phyloP scores from a whole-genome alignment of 257 asterid species.

The Linderniella brevidens region DNA sequence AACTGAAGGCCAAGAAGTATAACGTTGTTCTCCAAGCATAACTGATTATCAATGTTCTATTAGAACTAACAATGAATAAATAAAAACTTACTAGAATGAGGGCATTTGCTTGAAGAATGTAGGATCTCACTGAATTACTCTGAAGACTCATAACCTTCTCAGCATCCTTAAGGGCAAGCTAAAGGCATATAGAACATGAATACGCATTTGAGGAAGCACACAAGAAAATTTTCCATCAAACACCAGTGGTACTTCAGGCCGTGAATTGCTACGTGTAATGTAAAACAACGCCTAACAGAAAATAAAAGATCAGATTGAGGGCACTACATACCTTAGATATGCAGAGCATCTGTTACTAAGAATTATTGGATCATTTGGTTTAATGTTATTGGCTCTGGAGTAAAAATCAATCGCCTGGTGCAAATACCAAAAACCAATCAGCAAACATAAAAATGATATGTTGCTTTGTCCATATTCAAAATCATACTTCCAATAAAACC shows the following conservation, averaged over 20 bases:
- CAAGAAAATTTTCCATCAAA: background rate
- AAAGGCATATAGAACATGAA: constrained; percentile 8
- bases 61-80: background rate
- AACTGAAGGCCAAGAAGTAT: no score
- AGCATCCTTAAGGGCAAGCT: constrained; percentile 94
- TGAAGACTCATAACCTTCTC: constrained; percentile 59
- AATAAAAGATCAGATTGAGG: background rate
- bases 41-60: no score
- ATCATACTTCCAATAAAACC: no score
- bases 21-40: no score
- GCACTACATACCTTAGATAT: constrained; percentile 49
- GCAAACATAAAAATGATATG: background rate
- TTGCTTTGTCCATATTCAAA: no score
- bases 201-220: constrained; percentile 2
- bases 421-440: constrained; percentile 1
- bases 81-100: constrained; percentile 61
- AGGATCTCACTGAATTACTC: constrained; percentile 25
- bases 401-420: constrained; percentile 65
- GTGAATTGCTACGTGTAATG: constrained; percentile 2
- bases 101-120: constrained; percentile 77
- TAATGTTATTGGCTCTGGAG: constrained; percentile 63
- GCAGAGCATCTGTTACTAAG: constrained; percentile 80
- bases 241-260: background rate
- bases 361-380: constrained; percentile 52
- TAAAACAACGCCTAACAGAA: constrained; percentile 1